phyloP scores from a whole-genome alignment of 768 basidiomycete genomes.

The Imleria badia region DNA sequence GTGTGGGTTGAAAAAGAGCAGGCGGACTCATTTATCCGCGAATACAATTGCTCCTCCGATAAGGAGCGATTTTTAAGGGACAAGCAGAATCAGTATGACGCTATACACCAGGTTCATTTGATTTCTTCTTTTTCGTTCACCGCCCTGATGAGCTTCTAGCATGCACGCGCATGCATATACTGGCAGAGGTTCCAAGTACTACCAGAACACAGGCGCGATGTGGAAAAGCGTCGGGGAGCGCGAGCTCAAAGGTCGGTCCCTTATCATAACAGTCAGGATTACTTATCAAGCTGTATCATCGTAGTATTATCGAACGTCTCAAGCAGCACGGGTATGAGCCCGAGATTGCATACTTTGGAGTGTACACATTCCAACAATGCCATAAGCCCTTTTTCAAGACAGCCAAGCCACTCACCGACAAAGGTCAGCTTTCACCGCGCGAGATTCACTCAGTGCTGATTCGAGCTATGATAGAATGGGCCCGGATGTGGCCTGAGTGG shows the following conservation, averaged over 20 bases:
- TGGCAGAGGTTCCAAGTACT: background rate
- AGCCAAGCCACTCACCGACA: slow-evolving; percentile 7
- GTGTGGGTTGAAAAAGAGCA: background rate
- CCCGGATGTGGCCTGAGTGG: background rate
- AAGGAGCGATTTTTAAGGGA: background rate
- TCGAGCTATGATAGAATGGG: background rate
- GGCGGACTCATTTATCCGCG: background rate
- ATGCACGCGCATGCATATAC: background rate
- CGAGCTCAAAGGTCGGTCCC: background rate
- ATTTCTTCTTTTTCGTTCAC: background rate
- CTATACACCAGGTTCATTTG: background rate
- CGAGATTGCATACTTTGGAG: slow-evolving; percentile 3
- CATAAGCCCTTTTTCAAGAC: slow-evolving; percentile 3
- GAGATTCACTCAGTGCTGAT: background rate
- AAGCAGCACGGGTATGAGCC: slow-evolving; percentile 2
- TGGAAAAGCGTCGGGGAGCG: background rate
- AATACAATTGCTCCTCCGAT: background rate
- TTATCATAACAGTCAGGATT: background rate
- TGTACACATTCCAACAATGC: background rate
- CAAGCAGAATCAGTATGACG: background rate
- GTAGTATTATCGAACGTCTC: slow-evolving; percentile 14
- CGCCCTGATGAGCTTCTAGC: background rate
- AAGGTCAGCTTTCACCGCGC: background rate
- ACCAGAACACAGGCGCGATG: background rate
- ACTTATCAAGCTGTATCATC: too few species aligned